Conservation (phyloP, 345 rosid species). For the Carallia pectinifolia region DNA sequence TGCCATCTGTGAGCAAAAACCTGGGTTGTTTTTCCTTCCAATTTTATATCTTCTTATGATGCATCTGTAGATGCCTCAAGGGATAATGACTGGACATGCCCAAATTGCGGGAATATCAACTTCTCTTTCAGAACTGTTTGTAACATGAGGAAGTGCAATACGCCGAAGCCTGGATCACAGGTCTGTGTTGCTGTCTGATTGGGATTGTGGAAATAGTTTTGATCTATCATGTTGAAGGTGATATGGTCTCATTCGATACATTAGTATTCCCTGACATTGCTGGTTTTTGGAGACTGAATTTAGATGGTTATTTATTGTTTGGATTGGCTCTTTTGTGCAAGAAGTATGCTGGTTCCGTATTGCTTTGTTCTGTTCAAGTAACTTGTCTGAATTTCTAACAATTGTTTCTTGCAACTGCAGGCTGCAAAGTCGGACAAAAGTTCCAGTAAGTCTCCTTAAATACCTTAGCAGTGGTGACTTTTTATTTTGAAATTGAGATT, state of each 20-base stretch:
- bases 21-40: background rate
- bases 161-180: slow-evolving; percentile 96
- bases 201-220: background rate
- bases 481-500: slow-evolving; percentile 20
- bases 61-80: slow-evolving; percentile 58
- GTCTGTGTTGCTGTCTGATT: slow-evolving; percentile 44
- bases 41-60: slow-evolving; percentile 13
- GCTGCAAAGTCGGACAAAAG: slow-evolving; percentile 70
- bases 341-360: background rate
- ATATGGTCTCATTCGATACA: background rate
- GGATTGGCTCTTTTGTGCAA: background rate
- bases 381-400: background rate
- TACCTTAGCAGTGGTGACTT: slow-evolving; percentile 6
- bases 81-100: slow-evolving; percentile 98
- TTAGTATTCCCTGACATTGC: background rate
- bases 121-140: slow-evolving; percentile 92
- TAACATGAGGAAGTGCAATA: slow-evolving; percentile 99
- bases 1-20: background rate
- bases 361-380: background rate
- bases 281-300: background rate
- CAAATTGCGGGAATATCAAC: slow-evolving; percentile 93
- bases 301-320: background rate
- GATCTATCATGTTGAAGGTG: background rate
- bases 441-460: slow-evolving; percentile 57
- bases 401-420: slow-evolving; percentile 45